Conservation (phyloP, 441 rosid species). For the Manihot esculenta region DNA sequence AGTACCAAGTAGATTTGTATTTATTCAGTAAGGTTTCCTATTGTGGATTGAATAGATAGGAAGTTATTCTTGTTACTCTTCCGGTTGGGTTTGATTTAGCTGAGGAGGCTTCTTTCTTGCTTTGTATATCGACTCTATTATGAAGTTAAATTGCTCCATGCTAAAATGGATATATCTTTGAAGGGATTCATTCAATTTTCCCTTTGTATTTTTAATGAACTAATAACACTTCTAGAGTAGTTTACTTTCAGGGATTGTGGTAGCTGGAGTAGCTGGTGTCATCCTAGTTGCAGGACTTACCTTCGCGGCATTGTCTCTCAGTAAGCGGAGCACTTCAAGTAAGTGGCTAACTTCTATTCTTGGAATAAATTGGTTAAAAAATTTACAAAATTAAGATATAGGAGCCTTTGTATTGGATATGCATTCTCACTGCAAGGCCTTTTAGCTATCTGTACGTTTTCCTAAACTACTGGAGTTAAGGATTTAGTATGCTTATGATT, state of each 20-base stretch:
- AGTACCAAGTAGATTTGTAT: not conserved
- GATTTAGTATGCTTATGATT: not conserved
- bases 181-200: not conserved
- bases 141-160: not conserved
- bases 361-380: not conserved
- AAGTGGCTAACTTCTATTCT: constrained; percentile 32
- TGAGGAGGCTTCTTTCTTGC: not conserved
- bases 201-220: constrained; percentile 30
- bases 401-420: not conserved
- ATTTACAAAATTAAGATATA: not conserved
- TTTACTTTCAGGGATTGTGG: constrained; percentile 77
- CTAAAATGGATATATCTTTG: too few species aligned
- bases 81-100: not conserved
- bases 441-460: not conserved
- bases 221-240: constrained; percentile 68
- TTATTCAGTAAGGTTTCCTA: not conserved
- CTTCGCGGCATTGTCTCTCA: constrained; percentile 59
- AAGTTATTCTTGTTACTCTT: constrained; percentile 1
- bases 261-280: constrained; percentile 73
- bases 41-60: not conserved
- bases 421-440: not conserved
- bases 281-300: constrained; percentile 55
- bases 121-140: not conserved
- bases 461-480: not conserved
- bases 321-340: constrained; percentile 54